Evolutionary conservation across 306 rosid species (phyloP), one percentile per base, ranked within the genome.

Genomic region (Acacia melanoxylon): DNA sequence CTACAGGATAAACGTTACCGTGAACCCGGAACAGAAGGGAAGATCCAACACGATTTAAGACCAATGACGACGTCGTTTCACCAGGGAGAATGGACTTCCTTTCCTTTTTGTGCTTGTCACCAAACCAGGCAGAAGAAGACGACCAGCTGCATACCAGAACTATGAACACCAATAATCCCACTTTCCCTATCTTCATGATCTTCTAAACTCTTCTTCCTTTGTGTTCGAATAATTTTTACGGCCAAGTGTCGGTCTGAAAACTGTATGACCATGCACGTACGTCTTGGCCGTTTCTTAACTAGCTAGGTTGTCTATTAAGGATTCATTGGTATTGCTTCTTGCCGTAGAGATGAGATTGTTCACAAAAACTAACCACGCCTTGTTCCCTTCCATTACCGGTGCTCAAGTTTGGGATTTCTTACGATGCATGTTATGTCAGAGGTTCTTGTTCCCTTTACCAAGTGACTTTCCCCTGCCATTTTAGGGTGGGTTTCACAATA

Each of bases 1-100:
- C 98, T 56, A 88, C 84, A 76, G 98, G 98, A 84, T 86, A 94
- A 71, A 94, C 97, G 58, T 94, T 94, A 49, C 97, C 97, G 24
- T 88, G 84, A 84, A 91, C 73, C 0, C 92, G 92, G 80, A 94
- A 68, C 41, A 93, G 89, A 81, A 94, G 15, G 41, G 97, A 94
- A 63, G 98, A 90, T 35, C 92, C 91, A 68, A 71, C 76, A 77
- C 86, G 85, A 37, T 83, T 84, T 68, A 83, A 56, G 78, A 65
- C 78, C 80, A 85, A 80, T 52, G 97, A 76, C 35, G 93, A 85
- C 31, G 86, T 46, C 58, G 89, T 41, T 29, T 79, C 85, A 31
- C 8, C 54, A 67, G 91, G 84, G 19, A 46, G 52, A 58, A 81
- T 46, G 31, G 92, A 78, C 74, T 86, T 91, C 78, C 91, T 88